These are phyloP conservation scores for Annulohypoxylon nitens DNA, from an alignment of 495 filamentous ascomycete species.

Conservation along the genomic window DNA sequence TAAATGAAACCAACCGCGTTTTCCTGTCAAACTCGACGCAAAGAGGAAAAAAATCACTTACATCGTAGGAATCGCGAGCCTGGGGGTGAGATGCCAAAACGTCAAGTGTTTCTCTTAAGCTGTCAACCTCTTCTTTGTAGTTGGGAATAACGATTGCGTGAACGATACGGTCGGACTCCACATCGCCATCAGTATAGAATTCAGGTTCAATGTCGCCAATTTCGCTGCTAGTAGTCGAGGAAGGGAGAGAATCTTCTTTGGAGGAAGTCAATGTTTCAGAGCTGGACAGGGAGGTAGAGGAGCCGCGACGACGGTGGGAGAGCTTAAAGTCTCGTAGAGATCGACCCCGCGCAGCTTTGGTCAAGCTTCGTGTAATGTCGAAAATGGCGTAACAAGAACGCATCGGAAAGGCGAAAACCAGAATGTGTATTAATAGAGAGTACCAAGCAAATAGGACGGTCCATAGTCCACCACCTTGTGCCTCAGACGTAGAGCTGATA, in stretches of 20 bases:
- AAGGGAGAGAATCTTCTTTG: constrained; percentile 53
- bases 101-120: constrained; percentile 72
- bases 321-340: constrained; percentile 59
- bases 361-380: constrained; percentile 59
- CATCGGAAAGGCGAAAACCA: constrained; percentile 66
- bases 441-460: constrained; percentile 64
- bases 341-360: constrained; percentile 56
- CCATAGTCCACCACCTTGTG: constrained; percentile 51
- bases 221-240: constrained; percentile 63
- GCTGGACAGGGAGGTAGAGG: constrained; percentile 64
- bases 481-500: constrained; percentile 34
- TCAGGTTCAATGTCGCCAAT: constrained; percentile 61
- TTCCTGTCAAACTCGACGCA: not conserved
- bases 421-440: constrained; percentile 65
- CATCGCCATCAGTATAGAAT: constrained; percentile 51
- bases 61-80: constrained; percentile 73
- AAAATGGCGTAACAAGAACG: constrained; percentile 66
- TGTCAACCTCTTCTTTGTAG: constrained; percentile 76
- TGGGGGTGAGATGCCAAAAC: constrained; percentile 74
- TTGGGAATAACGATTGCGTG: constrained; percentile 77
- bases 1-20: not conserved
- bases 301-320: constrained; percentile 61
- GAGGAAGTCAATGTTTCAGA: constrained; percentile 65
- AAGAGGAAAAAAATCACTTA: constrained; percentile 55
- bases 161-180: constrained; percentile 59